Evolutionary conservation across 352 stramenopile genomes (phyloP).

Genomic region (Aphanomyces astaci): DNA sequence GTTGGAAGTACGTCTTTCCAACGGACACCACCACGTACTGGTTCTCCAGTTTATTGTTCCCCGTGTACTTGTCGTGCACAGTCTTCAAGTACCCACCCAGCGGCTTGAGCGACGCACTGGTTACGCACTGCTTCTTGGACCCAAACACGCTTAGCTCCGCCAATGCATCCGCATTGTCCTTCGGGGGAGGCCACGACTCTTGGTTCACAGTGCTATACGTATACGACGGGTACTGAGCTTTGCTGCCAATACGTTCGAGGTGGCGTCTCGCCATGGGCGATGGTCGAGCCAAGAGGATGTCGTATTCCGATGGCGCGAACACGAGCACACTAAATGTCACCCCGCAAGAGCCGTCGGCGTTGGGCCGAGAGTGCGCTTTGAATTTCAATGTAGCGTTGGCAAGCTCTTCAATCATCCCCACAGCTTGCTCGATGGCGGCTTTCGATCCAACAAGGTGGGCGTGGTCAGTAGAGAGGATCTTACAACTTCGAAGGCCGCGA

Average conservation of each 20-base stretch:
- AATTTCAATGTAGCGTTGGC: not conserved
- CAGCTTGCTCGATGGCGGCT: not conserved
- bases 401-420: not conserved
- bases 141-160: no score
- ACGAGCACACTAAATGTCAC: not conserved
- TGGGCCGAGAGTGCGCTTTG: not conserved
- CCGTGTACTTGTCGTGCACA: not conserved
- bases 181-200: no score
- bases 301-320: not conserved
- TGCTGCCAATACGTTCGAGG: no score
- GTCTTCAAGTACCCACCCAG: not conserved
- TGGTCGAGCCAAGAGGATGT: no score
- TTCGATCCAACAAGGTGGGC: not conserved
- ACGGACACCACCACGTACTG: not conserved
- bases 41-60: not conserved
- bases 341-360: not conserved
- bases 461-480: not conserved
- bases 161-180: no score
- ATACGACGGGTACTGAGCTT: no score
- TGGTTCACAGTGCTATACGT: no score
- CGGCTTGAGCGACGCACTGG: not conserved
- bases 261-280: no score
- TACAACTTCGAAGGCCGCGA: not conserved
- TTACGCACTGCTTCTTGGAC: not conserved
- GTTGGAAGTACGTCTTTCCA: not conserved